Percentiles rank a stretch among this genome's conserved stretches.
Conservation (phyloP, 306 rosid species). For the Arachis stenosperma region DNA sequence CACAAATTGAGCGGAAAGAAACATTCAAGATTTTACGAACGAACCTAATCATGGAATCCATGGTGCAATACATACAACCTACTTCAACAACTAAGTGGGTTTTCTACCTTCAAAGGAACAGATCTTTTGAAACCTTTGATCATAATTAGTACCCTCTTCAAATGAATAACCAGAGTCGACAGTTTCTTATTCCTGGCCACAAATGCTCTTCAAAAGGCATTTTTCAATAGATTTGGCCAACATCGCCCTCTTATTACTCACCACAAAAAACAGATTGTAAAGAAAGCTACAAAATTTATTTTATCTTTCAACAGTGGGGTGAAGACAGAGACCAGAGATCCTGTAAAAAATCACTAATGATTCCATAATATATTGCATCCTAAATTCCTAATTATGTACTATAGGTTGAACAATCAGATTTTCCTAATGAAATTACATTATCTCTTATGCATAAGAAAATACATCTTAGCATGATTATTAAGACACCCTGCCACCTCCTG, state of each 20-base stretch:
- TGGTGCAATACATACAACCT: neutral
- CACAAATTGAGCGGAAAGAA: constrained; percentile 4
- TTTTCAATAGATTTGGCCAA: constrained; percentile 10
- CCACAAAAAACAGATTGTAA: neutral
- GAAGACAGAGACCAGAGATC: neutral
- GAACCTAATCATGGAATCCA: neutral
- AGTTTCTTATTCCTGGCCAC: neutral
- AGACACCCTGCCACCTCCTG: neutral
- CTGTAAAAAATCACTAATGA: neutral
- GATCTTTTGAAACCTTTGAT: neutral
- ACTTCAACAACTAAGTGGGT: neutral
- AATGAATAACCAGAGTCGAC: neutral
- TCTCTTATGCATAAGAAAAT: neutral
- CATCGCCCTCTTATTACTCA: neutral
- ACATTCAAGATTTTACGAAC: neutral
- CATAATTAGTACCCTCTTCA: neutral
- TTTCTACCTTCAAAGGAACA: constrained; percentile 1
- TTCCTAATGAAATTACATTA: neutral
- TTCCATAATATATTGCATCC: no score
- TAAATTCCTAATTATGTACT: neutral
- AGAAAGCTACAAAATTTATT: constrained; percentile 7
- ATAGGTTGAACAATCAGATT: constrained; percentile 3
- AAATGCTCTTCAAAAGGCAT: neutral
- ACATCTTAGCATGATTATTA: neutral
- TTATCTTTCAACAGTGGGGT: neutral